These are phyloP conservation scores for Fusarium austroafricanum DNA, from an alignment of 2,329 filamentous ascomycete genomes.

Conservation along the genomic window DNA sequence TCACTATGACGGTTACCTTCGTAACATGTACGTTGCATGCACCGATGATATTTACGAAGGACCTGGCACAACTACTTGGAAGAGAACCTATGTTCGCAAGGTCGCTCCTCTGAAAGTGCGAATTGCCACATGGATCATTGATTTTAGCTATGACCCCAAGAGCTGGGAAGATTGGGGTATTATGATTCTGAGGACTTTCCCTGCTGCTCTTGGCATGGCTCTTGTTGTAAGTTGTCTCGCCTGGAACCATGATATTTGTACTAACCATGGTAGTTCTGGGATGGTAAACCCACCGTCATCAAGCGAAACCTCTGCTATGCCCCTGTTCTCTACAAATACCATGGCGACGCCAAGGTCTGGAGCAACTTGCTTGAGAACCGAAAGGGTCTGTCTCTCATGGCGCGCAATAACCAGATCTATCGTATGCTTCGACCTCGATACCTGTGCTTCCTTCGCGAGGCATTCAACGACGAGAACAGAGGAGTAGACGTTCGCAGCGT, in stretches of 20 bases:
- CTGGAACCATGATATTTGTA: accelerated
- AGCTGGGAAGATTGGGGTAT: conserved; percentile 45
- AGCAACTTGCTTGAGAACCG: conserved; percentile 45
- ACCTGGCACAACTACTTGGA: conserved; percentile 44
- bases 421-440: conserved; percentile 41
- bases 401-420: conserved; percentile 41
- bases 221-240: conserved; percentile 31
- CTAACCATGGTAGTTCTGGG: conserved; percentile 39
- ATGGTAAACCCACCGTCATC: conserved; percentile 27
- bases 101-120: conserved; percentile 43
- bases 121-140: conserved; percentile 45
- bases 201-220: conserved; percentile 43
- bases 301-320: conserved; percentile 38
- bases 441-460: conserved; percentile 43
- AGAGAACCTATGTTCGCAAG: conserved; percentile 44
- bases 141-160: conserved; percentile 44
- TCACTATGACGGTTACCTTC: conserved; percentile 43
- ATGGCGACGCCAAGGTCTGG: conserved; percentile 45
- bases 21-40: conserved; percentile 45
- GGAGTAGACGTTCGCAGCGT: conserved; percentile 42
- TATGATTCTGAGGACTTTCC: conserved; percentile 41
- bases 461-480: conserved; percentile 38
- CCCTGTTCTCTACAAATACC: conserved; percentile 41
- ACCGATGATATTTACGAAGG: conserved; percentile 45
- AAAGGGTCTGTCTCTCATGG: conserved; percentile 37